Base-by-base conservation (phyloP, 306 rosid genomes). In the Cucurbita argyrosperma region DNA sequence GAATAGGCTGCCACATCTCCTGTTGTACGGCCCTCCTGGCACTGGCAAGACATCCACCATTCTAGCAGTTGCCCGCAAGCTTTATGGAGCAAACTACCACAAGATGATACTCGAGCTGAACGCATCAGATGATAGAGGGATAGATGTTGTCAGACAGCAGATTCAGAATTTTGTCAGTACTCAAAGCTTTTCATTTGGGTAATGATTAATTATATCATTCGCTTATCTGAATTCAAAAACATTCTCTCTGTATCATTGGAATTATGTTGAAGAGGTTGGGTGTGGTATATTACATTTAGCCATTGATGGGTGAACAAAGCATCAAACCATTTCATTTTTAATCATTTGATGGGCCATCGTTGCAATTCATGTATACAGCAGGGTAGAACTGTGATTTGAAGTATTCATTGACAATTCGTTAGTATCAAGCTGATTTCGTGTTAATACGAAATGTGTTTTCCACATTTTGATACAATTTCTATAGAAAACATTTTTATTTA, bases 151-250 rank as follows among this genome's bases (percentile, higher is more conserved):
- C 66, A 82, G 99, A 21, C 83, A 95, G 76, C 96, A 89, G 88
- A 95, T 95, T 76, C 97, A 95, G 77, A 84, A 91, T 84, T 95
- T 95, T 81, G 97, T 97, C 49, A 91, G 99, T 88, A 87, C 96
- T 43, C 96, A 91, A 80, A 91, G 92, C 84, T 83, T 95, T 74
- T 88, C 95, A 43, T 91, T 88, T 87, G 96, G 99, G 99, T 95
- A 88, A 30, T 52, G 54, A 13, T 37, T 53, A 53, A 72, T 38
- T 19, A 54, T 72, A 16, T 54, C 64, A 18, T 54, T 19, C 19
- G 18, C 11, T 39, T 70, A 1, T 45, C 39, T 42, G 10, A 55
- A 58, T 57, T 23, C 23, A 15, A 10, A 2, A 23, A 5, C 2
- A 46, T 6, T 10, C 39, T 46, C 19, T 19, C 13, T 67, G 37